These are phyloP conservation scores for Tulasnella sp. DNA, from an alignment of 768 basidiomycete species.

Conservation along the genomic window DNA sequence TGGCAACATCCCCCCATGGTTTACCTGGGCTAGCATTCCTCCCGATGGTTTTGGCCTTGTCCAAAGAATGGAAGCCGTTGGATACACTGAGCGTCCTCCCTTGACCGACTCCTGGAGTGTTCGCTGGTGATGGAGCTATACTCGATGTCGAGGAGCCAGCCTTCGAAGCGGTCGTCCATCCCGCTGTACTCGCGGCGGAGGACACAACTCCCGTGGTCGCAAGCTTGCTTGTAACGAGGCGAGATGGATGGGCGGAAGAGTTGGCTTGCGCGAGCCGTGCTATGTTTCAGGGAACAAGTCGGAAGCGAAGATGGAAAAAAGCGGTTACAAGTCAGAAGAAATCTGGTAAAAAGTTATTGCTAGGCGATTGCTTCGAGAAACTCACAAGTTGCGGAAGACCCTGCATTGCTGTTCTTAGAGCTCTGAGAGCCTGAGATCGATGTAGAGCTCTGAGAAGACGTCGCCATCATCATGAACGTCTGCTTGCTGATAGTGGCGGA, in stretches of 20 bases:
- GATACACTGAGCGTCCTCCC: neutral
- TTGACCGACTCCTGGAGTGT: neutral
- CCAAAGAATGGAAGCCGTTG: neutral
- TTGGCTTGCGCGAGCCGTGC: conserved; percentile 48
- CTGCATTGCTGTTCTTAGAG: too few relatives aligned
- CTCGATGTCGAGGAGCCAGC: neutral
- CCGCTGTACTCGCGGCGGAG: conserved; percentile 44
- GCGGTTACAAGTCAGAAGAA: neutral
- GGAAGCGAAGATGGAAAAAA: conserved; percentile 18
- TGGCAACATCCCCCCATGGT: conserved; percentile 50
- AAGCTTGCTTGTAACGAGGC: conserved; percentile 77
- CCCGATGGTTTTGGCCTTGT: neutral
- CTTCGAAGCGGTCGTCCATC: conserved; percentile 53
- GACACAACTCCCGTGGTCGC: conserved; percentile 53
- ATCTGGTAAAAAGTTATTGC: conserved; percentile 19
- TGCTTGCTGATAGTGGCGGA: conserved; percentile 93
- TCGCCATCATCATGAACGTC: conserved; percentile 70
- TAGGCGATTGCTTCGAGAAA: conserved; percentile 19
- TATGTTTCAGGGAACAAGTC: conserved; percentile 20
- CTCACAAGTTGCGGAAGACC: too few relatives aligned
- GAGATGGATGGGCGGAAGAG: conserved; percentile 50
- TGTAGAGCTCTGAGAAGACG: conserved; percentile 37
- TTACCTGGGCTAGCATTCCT: conserved; percentile 30
- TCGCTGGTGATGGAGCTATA: neutral
- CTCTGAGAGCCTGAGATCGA: too few relatives aligned